Percentiles rank a stretch among this genome's conserved stretches.
phyloP scores from a whole-genome alignment of 495 filamentous ascomycete genomes.

The Penicillium soppii region DNA sequence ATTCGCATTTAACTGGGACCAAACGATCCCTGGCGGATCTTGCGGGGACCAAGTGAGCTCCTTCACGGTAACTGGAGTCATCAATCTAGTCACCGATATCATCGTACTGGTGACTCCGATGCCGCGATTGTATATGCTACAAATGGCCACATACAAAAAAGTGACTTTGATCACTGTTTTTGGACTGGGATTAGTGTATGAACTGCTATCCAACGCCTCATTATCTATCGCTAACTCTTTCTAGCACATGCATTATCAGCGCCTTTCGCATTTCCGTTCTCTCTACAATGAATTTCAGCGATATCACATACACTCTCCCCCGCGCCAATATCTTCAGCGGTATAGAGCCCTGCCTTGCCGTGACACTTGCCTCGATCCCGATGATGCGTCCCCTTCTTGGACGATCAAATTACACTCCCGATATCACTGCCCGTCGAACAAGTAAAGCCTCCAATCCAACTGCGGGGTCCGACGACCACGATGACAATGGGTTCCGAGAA shows the following conservation, averaged over 20 bases:
- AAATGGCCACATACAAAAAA: background rate
- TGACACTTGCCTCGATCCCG: slow-evolving; percentile 20
- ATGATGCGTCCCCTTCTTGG: slow-evolving; percentile 20
- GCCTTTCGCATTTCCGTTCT: background rate
- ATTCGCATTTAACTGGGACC: slow-evolving; percentile 46
- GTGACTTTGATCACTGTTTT: background rate
- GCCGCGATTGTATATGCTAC: slow-evolving; percentile 10
- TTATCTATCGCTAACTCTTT: background rate
- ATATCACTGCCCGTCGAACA: background rate
- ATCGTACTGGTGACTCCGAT: slow-evolving; percentile 37
- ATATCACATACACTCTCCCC: slow-evolving; percentile 5
- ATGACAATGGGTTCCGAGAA: background rate
- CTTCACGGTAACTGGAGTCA: slow-evolving; percentile 34
- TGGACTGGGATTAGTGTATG: background rate
- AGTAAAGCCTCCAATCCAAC: no score
- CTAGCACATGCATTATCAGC: background rate
- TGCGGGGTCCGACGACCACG: no score
- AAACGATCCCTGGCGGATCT: slow-evolving; percentile 33
- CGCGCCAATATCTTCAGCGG: slow-evolving; percentile 19
- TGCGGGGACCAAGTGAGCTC: slow-evolving; percentile 43
- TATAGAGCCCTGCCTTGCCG: slow-evolving; percentile 21
- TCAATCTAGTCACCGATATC: slow-evolving; percentile 46
- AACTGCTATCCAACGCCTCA: no score
- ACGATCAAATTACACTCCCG: background rate
- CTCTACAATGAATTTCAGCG: background rate